A percentile compares a stretch with the other conserved stretches of the same genome.
Conservation (phyloP, 176 grass and related monocot species). For the Bolboschoenus planiculmis region DNA sequence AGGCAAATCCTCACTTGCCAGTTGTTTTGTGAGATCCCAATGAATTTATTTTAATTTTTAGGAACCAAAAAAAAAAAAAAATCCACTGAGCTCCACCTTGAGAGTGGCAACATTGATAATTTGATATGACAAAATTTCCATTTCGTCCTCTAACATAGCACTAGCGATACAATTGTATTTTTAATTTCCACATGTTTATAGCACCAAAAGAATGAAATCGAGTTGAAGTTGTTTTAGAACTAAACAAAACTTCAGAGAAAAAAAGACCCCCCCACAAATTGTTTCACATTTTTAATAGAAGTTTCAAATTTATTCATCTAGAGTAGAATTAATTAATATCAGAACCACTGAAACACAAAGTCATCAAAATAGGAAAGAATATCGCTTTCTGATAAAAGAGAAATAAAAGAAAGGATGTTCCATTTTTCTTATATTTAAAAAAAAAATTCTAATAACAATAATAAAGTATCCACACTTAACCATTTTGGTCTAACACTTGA, state of each 20-base stretch:
- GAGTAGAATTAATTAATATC: not conserved
- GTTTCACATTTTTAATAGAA: too few relatives aligned
- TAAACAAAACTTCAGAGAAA: too few relatives aligned
- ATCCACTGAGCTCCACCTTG: not conserved
- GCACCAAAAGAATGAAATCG: not conserved
- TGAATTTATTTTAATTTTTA: not conserved
- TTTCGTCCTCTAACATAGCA: not conserved
- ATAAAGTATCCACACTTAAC: not conserved
- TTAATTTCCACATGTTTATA: not conserved
- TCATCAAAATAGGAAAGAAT: not conserved
- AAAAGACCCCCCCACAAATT: too few relatives aligned
- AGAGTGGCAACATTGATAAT: not conserved
- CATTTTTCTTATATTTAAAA: not conserved
- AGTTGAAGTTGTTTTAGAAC: not conserved
- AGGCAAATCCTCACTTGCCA: not conserved
- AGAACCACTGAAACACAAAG: not conserved
- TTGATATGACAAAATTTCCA: not conserved
- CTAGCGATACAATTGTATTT: not conserved
- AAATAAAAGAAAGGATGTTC: not conserved
- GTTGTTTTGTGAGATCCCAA: not conserved
- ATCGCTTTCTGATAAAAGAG: not conserved
- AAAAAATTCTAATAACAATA: not conserved
- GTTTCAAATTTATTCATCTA: not conserved
- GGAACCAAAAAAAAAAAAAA: not conserved
- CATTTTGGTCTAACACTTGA: not conserved